Evolutionary conservation across 805 yeast genomes (phyloP).

Genomic region (Wickerhamomyces bisporus): DNA sequence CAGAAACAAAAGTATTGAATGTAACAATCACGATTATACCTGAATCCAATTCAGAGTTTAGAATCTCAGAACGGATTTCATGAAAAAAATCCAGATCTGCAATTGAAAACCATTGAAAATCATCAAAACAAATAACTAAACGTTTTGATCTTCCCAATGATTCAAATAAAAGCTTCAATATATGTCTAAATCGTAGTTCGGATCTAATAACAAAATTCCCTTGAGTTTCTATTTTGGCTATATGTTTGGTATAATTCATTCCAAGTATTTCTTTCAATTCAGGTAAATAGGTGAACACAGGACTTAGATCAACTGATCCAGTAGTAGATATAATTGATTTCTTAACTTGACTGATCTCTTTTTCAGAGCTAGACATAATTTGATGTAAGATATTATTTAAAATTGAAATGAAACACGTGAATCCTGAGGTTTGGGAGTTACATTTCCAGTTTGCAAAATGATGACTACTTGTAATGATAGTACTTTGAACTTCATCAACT

Average conservation of each 20-base stretch:
- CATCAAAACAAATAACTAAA: conserved; percentile 41
- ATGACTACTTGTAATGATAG: conserved; percentile 27
- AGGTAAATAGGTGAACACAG: conserved; percentile 38
- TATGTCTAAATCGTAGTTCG: conserved; percentile 37
- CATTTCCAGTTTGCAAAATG: conserved; percentile 27
- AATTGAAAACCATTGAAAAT: conserved; percentile 38
- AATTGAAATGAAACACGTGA: conserved; percentile 33
- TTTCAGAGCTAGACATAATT: conserved; percentile 33
- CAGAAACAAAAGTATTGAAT: conserved; percentile 10
- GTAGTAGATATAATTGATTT: conserved; percentile 32
- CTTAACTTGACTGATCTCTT: conserved; percentile 35
- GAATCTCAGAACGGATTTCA: conserved; percentile 23
- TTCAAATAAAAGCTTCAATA: conserved; percentile 38
- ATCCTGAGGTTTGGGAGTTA: conserved; percentile 29
- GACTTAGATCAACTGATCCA: conserved; percentile 34
- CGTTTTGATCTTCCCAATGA: conserved; percentile 35
- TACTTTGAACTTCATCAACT: conserved; percentile 33
- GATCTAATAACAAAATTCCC: conserved; percentile 23
- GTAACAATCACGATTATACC: conserved; percentile 24
- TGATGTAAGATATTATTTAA: conserved; percentile 36
- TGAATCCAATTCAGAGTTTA: conserved; percentile 19
- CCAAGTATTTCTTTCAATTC: conserved; percentile 41
- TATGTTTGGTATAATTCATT: conserved; percentile 28
- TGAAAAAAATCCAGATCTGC: conserved; percentile 24
- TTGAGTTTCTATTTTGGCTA: conserved; percentile 18